Evolutionary conservation across 2,329 filamentous ascomycete species (phyloP), one percentile per base, ranked within the genome.

Genomic region (Aureobasidium subglaciale): DNA sequence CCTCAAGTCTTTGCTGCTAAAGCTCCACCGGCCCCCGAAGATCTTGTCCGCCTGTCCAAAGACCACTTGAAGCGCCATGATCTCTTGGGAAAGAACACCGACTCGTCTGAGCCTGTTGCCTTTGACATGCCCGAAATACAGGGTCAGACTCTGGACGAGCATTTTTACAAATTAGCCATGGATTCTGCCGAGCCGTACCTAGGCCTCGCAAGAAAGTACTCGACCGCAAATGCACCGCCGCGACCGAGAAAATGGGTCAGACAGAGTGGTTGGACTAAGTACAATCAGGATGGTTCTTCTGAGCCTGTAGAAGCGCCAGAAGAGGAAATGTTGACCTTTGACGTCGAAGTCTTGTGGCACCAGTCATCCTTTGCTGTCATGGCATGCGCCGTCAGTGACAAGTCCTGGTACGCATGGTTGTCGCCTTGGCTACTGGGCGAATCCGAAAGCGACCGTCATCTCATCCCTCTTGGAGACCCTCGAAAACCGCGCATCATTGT

Each of bases 271-370:
- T 99, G 93, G 93, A 97, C 91, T 0, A 96, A 90, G 71, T 99
- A 99, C 72, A 78, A 86, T 61, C 68, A 75, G 2, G 86, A 95
- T 68, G 90, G 89, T 20, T 77, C 74, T 11, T 79, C 78, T n/a
- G 87, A 93, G 67, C 69, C 78, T 3, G 82, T 96, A 4, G 83
- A 86, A 59, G 82, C 84, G 9, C 93, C 95, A 0, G 78, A 92
- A 59, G 91, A 93, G 67, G 74, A 81, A 3, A 85, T 92, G 78
- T 75, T 97, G 55, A 91, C 87, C 34, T 99, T 99, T 64, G 93
- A 99, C 71, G 95, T 91, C 1, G 93, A 99, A 71, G 91, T 96
- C 43, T 85, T 99, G 86, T 99, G 86, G 81, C 95, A 95, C 68
- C 84, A 93, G 67, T 92, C 86, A 61, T 85, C 87, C 0, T 99